A percentile compares a stretch with the other conserved stretches of the same genome.
Conservation (phyloP, 306 rosid genomes). For the Ceratonia siliqua region DNA sequence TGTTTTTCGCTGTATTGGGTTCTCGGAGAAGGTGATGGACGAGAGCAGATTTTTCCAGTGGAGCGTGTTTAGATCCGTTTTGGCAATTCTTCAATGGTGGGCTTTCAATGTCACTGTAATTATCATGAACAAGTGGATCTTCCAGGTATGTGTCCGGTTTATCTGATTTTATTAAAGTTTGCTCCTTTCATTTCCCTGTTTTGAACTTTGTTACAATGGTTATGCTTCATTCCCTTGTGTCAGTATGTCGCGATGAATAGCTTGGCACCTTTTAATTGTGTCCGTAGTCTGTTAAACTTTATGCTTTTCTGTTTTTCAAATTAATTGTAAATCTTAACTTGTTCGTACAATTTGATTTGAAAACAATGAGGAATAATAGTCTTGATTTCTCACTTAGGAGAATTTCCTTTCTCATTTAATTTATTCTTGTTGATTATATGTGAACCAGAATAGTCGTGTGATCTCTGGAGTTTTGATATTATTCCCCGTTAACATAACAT, state of each 20-base stretch:
- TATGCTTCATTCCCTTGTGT: neutral
- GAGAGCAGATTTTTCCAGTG: slow-evolving; percentile 54
- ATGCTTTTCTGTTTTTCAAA: neutral
- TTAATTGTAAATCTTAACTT: neutral
- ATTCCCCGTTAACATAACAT: neutral
- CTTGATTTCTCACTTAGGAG: neutral
- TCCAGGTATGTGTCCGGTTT: slow-evolving; percentile 57
- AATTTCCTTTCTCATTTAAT: neutral
- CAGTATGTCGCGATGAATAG: neutral
- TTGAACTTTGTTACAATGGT: neutral
- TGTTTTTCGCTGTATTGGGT: slow-evolving; percentile 14
- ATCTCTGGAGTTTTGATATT: slow-evolving; percentile 9
- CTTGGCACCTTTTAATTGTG: neutral
- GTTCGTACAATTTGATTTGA: neutral
- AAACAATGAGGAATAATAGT: neutral
- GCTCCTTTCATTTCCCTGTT: neutral
- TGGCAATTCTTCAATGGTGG: slow-evolving; percentile 97
- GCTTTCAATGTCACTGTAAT: slow-evolving; percentile 87
- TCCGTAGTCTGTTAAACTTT: neutral
- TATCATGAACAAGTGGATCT: slow-evolving; percentile 98
- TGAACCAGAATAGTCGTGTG: neutral
- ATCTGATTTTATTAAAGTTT: neutral
- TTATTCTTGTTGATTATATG: neutral
- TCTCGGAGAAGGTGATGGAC: slow-evolving; percentile 41
- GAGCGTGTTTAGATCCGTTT: slow-evolving; percentile 77